These are phyloP conservation scores for Sphaerulina vaccinii DNA, from an alignment of 2,329 filamentous ascomycete species.

Conservation along the genomic window DNA sequence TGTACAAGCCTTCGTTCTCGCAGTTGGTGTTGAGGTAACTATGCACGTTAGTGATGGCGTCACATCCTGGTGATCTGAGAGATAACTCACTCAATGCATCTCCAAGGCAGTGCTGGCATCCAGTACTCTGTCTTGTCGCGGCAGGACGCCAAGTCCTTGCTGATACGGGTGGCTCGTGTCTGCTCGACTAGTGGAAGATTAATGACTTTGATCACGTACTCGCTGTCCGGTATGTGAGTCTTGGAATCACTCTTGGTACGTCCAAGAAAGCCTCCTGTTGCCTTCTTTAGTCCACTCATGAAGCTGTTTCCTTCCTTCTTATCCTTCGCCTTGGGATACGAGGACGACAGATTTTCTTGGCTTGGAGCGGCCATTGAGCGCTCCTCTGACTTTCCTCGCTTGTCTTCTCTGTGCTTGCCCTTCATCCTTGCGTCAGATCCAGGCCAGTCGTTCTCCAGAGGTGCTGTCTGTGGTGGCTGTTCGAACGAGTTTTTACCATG, in stretches of 20 bases:
- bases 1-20: slow-evolving; percentile 89
- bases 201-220: slow-evolving; percentile 81
- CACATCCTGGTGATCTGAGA: neutral
- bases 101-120: slow-evolving; percentile 96
- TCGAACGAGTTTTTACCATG: slow-evolving; percentile 27
- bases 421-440: slow-evolving; percentile 27
- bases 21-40: slow-evolving; percentile 91
- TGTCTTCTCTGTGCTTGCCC: slow-evolving; percentile 27
- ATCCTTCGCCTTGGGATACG: slow-evolving; percentile 23
- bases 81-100: slow-evolving; percentile 74
- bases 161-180: slow-evolving; percentile 86
- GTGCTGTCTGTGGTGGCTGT: slow-evolving; percentile 31
- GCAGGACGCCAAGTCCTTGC: slow-evolving; percentile 81
- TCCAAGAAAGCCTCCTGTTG: slow-evolving; percentile 32
- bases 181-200: slow-evolving; percentile 85
- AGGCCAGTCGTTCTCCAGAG: slow-evolving; percentile 30
- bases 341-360: slow-evolving; percentile 29
- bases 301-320: slow-evolving; percentile 30
- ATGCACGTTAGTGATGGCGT: slow-evolving; percentile 20
- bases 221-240: slow-evolving; percentile 63
- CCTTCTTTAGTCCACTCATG: slow-evolving; percentile 32
- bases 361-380: slow-evolving; percentile 27
- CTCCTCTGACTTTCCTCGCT: slow-evolving; percentile 37
- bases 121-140: slow-evolving; percentile 96
- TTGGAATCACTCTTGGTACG: slow-evolving; percentile 64